These are phyloP conservation scores for Pseudisothecium myosuroides DNA, from an alignment of 225 moss, liverwort and hornwort genomes.

Conservation along the genomic window DNA sequence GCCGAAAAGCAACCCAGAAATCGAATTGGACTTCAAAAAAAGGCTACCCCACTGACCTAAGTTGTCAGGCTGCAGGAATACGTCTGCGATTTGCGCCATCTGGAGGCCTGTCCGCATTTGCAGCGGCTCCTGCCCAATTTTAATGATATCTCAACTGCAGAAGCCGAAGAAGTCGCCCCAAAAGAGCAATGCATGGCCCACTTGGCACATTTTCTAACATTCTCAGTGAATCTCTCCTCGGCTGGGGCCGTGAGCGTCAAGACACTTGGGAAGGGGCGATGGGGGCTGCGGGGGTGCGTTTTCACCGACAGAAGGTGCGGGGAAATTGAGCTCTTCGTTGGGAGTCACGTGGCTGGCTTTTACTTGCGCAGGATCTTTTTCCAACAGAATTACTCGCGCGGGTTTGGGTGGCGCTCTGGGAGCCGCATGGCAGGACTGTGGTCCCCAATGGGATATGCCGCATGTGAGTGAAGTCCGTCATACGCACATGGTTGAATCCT, in stretches of 20 bases:
- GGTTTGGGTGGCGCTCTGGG: too few relatives aligned
- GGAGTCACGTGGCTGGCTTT: neutral
- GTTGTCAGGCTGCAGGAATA: neutral
- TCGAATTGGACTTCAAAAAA: neutral
- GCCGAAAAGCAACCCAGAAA: too few relatives aligned
- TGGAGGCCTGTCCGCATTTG: neutral
- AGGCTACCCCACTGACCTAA: too few relatives aligned
- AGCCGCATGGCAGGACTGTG: too few relatives aligned
- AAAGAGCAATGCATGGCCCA: neutral
- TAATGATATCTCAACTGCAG: neutral
- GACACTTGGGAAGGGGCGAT: neutral
- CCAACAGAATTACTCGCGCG: neutral
- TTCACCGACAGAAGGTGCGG: neutral
- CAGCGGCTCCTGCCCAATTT: neutral
- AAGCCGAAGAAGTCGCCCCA: neutral
- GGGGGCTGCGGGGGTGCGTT: neutral
- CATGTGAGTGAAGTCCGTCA: too few relatives aligned
- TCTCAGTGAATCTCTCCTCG: neutral
- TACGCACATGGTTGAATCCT: too few relatives aligned
- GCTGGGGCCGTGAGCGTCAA: neutral
- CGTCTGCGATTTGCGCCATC: neutral
- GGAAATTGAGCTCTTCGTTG: neutral
- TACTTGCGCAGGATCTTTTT: neutral
- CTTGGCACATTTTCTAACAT: neutral
- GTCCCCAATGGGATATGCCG: too few relatives aligned